These are phyloP conservation scores for Starmera pachycereana DNA, from an alignment of 805 yeast species.

Conservation along the genomic window DNA sequence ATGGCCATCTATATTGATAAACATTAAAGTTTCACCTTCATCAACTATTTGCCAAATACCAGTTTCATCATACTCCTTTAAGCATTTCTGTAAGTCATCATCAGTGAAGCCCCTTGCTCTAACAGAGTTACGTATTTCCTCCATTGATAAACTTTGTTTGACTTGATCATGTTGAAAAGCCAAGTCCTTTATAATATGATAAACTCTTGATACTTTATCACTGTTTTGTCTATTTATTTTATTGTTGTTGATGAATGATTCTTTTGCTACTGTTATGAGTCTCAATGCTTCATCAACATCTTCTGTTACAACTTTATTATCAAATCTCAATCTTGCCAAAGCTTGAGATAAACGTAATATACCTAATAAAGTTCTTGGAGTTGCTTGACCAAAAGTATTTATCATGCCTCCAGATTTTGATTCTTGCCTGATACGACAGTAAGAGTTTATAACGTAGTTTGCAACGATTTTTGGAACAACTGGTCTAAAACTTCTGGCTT, in stretches of 20 bases:
- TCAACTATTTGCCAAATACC: slow-evolving; percentile 72
- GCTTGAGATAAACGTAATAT: slow-evolving; percentile 92
- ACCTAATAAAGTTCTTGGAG: slow-evolving; percentile 91
- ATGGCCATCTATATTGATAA: slow-evolving; percentile 34
- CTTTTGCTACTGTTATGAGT: slow-evolving; percentile 76
- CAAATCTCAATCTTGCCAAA: slow-evolving; percentile 79
- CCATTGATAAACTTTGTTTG: slow-evolving; percentile 28
- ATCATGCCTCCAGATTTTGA: slow-evolving; percentile 58
- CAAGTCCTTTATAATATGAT: slow-evolving; percentile 55
- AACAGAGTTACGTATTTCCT: slow-evolving; percentile 47
- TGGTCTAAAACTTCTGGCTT: slow-evolving; percentile 81
- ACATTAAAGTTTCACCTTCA: slow-evolving; percentile 53
- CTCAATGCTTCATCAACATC: slow-evolving; percentile 97
- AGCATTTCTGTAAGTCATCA: slow-evolving; percentile 64
- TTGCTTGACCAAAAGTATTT: slow-evolving; percentile 80
- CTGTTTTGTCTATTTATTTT: slow-evolving; percentile 48
- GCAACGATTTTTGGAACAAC: slow-evolving; percentile 75
- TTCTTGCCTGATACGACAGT: slow-evolving; percentile 88
- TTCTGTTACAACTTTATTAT: slow-evolving; percentile 52
- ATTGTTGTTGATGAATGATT: slow-evolving; percentile 51
- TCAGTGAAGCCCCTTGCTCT: slow-evolving; percentile 79
- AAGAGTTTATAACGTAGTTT: slow-evolving; percentile 75
- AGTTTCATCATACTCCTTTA: slow-evolving; percentile 60
- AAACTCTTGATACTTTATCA: slow-evolving; percentile 58
- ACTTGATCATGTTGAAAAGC: slow-evolving; percentile 29